These are phyloP conservation scores for Fusarium globosum DNA, from an alignment of 2,329 filamentous ascomycete genomes.

Conservation along the genomic window DNA sequence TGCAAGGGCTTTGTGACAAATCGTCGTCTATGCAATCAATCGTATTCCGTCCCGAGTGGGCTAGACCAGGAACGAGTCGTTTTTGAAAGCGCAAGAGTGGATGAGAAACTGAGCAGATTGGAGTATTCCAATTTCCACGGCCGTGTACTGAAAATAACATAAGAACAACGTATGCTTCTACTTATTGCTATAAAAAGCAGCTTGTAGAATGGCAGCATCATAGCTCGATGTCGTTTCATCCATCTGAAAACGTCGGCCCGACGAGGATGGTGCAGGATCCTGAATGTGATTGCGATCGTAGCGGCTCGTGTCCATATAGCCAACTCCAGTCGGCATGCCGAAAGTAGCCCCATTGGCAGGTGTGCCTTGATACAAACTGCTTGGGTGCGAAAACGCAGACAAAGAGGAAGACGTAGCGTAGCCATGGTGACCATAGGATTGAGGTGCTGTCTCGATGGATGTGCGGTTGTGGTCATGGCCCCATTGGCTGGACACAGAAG, in stretches of 20 bases:
- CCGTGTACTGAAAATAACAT: not conserved
- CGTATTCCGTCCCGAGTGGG: constrained; percentile 18
- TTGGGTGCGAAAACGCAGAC: constrained; percentile 59
- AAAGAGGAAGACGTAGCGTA: constrained; percentile 45
- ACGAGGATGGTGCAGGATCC: constrained; percentile 29
- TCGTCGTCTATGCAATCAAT: not conserved
- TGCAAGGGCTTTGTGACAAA: not conserved
- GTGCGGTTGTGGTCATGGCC: constrained; percentile 39
- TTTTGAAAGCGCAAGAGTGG: constrained; percentile 4
- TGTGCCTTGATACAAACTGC: constrained; percentile 63
- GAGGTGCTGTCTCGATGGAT: constrained; percentile 27
- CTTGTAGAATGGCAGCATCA: constrained; percentile 51
- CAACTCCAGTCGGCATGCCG: constrained; percentile 22
- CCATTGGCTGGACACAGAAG: constrained; percentile 49
- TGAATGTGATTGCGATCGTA: constrained; percentile 30
- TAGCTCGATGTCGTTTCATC: constrained; percentile 51
- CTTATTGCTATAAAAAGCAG: constrained; percentile 48
- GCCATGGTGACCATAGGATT: constrained; percentile 34
- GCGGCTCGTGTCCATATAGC: constrained; percentile 24
- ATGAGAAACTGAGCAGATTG: not conserved
- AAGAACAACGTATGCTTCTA: constrained; percentile 14
- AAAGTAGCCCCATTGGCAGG: constrained; percentile 48
- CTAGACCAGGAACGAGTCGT: constrained; percentile 19
- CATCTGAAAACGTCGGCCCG: constrained; percentile 46
- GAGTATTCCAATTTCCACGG: not conserved